Base-by-base conservation (phyloP, 495 filamentous ascomycete genomes). In the Penicillium coprophilum region DNA sequence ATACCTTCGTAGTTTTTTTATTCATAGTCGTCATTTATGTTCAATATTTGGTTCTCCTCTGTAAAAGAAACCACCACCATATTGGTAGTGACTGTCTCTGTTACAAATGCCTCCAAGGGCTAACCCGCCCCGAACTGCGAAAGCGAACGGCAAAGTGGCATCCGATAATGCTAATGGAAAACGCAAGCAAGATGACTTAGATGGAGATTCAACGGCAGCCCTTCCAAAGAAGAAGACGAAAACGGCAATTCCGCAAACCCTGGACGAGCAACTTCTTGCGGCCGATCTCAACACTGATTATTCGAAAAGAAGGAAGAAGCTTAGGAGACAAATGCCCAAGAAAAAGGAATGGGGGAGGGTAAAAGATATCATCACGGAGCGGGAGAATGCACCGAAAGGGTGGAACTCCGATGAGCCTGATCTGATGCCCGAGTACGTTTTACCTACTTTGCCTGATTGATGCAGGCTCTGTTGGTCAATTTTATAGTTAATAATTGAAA, bases 321-420 rank as follows among this genome's bases (percentile, higher is more conserved):
- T n/a, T n/a, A 38, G 34, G 15, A 13, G 0, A 17, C n/a, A n/a
- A 46, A 27, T 46, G 13, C 23, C 23, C 7, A n/a, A 46, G 27
- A 46, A 46, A 24, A 23, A 46, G 24, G 8, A 12, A 17, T 28
- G 44, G 44, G 15, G 7, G 11, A 46, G 9, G 2, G 44, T 28
- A 11, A 43, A 43, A 13, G 44, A 6, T 8, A 7, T 24, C 5
- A 17, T 46, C 15, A 28, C 13, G 17, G 44, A 46, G 13, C 23
- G 13, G 2, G 21, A 45, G 13, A 34, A 43, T 6, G n/a, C 52
- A 6, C 57, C 57, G 15, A 21, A 24, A 21, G 57, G 57, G 1
- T 60, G 57, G 57, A 51, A 45, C 13, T 36, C 24, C 2, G 32
- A 38, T 15, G 57, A 60, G 31, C 52, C 52, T 24, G 57, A 60